Percentiles rank a stretch among this genome's conserved stretches.
Evolutionary conservation across 192 early-diverging fungal species (phyloP).

Genomic region (Linderina pennispora): DNA sequence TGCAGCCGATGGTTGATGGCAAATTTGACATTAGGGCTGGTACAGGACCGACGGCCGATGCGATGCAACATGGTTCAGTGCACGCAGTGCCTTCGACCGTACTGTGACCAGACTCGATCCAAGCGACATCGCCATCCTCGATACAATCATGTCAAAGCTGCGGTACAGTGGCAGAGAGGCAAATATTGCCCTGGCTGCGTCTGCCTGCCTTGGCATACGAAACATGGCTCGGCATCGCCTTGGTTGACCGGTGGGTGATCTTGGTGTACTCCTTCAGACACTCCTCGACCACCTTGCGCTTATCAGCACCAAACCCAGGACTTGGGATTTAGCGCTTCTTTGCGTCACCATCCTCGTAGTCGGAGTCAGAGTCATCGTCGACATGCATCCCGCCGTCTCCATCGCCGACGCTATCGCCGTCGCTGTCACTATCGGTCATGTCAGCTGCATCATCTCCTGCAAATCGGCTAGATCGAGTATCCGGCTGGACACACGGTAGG

Average conservation of each 20-base stretch:
- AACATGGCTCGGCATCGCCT: conserved; percentile 10
- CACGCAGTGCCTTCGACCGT: conserved; percentile 70
- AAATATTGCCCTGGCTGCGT: conserved; percentile 41
- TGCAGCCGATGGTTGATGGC: conserved; percentile 71
- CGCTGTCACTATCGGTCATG: background rate
- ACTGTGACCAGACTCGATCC: conserved; percentile 62
- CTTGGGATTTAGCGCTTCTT: too few species aligned
- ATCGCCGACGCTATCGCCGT: background rate
- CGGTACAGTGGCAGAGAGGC: conserved; percentile 55
- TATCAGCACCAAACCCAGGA: background rate
- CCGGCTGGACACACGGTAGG: too few species aligned
- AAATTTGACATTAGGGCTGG: conserved; percentile 54
- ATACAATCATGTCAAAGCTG: conserved; percentile 65
- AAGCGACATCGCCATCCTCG: conserved; percentile 56
- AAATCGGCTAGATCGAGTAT: background rate
- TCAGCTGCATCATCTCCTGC: background rate
- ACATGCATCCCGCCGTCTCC: background rate
- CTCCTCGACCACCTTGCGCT: conserved; percentile 24
- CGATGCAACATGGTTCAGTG: conserved; percentile 68
- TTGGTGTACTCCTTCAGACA: conserved; percentile 32
- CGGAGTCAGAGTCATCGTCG: conserved; percentile 2
- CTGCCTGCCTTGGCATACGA: conserved; percentile 13
- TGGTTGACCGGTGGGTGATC: conserved; percentile 34
- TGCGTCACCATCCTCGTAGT: conserved; percentile 2
- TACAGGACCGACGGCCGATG: conserved; percentile 61